Percentiles rank a stretch among this genome's conserved stretches.
Conservation (phyloP, 2,329 filamentous ascomycete genomes). For the Diplodia intermedia region DNA sequence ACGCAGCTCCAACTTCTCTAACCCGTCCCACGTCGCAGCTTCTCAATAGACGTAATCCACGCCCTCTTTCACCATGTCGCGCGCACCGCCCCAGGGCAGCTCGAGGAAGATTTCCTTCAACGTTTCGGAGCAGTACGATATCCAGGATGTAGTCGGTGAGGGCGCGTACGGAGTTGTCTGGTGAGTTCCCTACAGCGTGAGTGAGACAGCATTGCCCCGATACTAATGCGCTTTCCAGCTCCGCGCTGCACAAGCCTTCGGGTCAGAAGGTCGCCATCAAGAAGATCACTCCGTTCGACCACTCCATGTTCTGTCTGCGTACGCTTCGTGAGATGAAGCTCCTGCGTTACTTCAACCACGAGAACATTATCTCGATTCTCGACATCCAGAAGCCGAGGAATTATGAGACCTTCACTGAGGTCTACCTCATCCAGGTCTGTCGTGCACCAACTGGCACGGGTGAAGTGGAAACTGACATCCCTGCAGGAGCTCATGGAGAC, state of each 20-base stretch:
- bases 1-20: conserved; percentile 4
- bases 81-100: conserved; percentile 52
- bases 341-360: conserved; percentile 97
- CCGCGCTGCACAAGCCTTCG: conserved; percentile 96
- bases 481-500: conserved; percentile 96
- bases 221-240: conserved; percentile 63
- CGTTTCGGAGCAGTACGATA: conserved; percentile 98
- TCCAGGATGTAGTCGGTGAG: conserved; percentile 98
- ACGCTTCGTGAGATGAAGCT: conserved; percentile 99
- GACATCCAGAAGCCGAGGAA: conserved; percentile 98
- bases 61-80: conserved; percentile 43
- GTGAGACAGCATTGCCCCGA: background rate
- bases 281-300: conserved; percentile 99
- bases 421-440: conserved; percentile 92
- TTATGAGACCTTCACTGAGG: conserved; percentile 95
- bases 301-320: conserved; percentile 97
- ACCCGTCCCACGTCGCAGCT: conserved; percentile 23
- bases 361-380: conserved; percentile 99
- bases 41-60: conserved; percentile 18
- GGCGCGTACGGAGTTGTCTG: conserved; percentile 98
- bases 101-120: conserved; percentile 99
- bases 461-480: conserved; percentile 34
- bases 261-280: conserved; percentile 99
- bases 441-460: background rate
- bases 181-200: conserved; percentile 61